Base-by-base conservation (phyloP, 2,329 filamentous ascomycete genomes). In the Piedraia hortae region DNA sequence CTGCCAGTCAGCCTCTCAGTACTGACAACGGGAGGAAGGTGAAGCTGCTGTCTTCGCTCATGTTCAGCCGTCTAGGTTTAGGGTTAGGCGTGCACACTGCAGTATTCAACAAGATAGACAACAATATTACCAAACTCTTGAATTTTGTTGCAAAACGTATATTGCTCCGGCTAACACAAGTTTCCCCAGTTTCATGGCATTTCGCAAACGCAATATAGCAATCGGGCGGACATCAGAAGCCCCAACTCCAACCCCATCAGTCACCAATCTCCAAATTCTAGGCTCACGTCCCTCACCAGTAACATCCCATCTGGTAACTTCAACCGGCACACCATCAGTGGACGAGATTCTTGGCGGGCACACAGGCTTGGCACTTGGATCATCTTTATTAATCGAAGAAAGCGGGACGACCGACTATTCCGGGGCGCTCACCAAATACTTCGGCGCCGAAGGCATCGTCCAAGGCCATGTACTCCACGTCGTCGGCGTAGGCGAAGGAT, bases 331-430 rank as follows among this genome's bases (percentile, higher is more conserved):
- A 1, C 57, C 64, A 3, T 89, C 78, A 10, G 52, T 97, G 18
- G 85, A 97, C 38, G 62, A 63, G 27, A 54, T 90, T 10, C 54
- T 97, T 1, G 77, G 77, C 18, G 78, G 82, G 0, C 82, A 93
- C 48, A 62, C 68, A 4, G 85, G 85, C 0, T 53, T 93, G 4
- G 64, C 74, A 0, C 54, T 93, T 4, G 85, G 85, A 0, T 75
- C 63, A 10, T 73, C 67, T 1, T 40, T 93, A 1, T 48, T 97
- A 4, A 51, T 91, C 14, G 74, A 82, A 39, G 85, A 97, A 38
- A 70, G 66, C 26, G 82, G 82, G 0, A 90, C 82, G 1, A 97
- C 85, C 0, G 85, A 97, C 43, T 97, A 89, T 49, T 67, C 74
- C 0, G 75, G 80, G 2, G 62, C 74, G 12, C 49, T 93, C 26